Base-by-base conservation (phyloP, 441 rosid genomes). In the Arabidopsis lyrata region DNA sequence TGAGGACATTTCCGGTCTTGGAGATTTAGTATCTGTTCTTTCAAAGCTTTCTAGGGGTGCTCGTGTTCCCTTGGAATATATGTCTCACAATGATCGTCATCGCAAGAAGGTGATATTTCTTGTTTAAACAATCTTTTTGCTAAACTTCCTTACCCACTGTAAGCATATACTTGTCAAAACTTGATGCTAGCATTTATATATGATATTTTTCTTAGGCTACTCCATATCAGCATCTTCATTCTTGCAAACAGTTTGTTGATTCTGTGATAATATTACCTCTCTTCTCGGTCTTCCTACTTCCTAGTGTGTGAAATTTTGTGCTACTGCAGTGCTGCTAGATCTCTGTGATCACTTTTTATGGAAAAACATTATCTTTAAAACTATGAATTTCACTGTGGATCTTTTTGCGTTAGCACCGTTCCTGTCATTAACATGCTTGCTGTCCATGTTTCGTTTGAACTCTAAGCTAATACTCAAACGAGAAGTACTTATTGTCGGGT, bases 51-150 rank as follows among this genome's bases (percentile, higher is more conserved):
- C 88, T 32, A 83, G 80, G 77, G 98, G 99, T 78, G 89, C 90
- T 75, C 88, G 91, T 61, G 96, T 93, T 70, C 99, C 99, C 70
- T 83, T 96, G 74, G 98, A 96, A 74, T 96, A 93, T 81, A 76
- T 90, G 78, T 89, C 88, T 79, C 81, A 90, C 83, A 76, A 36
- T 39, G 97, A 96, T 83, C 98, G 97, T 68, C 96, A 96, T 85
- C 88, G 97, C 68, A 83, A 88, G 77, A 96, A 96, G 97, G 99
- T 96, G 76, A 66, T 36, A 34, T 57, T 44, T 32, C 47, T 69
- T 68, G 47, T 36, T 69, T 59, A 52, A 45, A 62, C 22, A 3
- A 34, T 56, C 6, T 63, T 74, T 14, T 67, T 48, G 24, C 32
- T 52, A 52, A 32, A 44, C 52, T 9, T 53, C 65, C 48, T 66